These are phyloP conservation scores for Candida boleticola DNA, from an alignment of 805 yeast genomes.

Conservation along the genomic window DNA sequence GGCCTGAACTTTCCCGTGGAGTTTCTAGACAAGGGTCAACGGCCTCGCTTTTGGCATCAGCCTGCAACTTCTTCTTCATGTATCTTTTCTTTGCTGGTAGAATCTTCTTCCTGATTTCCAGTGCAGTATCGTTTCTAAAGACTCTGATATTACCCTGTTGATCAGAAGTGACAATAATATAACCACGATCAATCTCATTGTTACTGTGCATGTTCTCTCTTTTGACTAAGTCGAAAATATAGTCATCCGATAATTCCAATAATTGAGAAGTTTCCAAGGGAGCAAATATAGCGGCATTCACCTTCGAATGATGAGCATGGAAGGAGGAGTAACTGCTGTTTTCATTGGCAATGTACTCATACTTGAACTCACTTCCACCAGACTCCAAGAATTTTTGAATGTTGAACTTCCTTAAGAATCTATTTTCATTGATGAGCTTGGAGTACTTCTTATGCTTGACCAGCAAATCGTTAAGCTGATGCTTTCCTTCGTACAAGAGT, in stretches of 20 bases:
- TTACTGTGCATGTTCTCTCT: conserved; percentile 10
- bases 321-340: conserved; percentile 65
- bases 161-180: conserved; percentile 76
- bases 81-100: not conserved
- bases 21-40: not conserved
- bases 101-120: conserved; percentile 28
- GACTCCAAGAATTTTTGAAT: conserved; percentile 25
- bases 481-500: conserved; percentile 30
- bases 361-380: conserved; percentile 8
- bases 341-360: conserved; percentile 39
- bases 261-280: conserved; percentile 66
- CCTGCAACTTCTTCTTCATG: not conserved
- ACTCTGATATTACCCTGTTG: conserved; percentile 69
- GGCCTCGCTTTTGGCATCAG: not conserved
- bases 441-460: conserved; percentile 25
- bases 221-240: conserved; percentile 60
- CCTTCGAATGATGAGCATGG: conserved; percentile 72
- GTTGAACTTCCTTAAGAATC: conserved; percentile 24
- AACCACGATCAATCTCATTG: conserved; percentile 23
- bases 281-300: conserved; percentile 77
- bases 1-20: too few species aligned
- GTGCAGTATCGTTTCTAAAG: conserved; percentile 76
- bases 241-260: conserved; percentile 73
- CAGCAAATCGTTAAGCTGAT: conserved; percentile 31
- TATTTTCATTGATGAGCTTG: conserved; percentile 26